A percentile compares a stretch with the other conserved stretches of the same genome.
phyloP scores from a whole-genome alignment of 139 green algal species.

The Yamagishiella unicocca region DNA sequence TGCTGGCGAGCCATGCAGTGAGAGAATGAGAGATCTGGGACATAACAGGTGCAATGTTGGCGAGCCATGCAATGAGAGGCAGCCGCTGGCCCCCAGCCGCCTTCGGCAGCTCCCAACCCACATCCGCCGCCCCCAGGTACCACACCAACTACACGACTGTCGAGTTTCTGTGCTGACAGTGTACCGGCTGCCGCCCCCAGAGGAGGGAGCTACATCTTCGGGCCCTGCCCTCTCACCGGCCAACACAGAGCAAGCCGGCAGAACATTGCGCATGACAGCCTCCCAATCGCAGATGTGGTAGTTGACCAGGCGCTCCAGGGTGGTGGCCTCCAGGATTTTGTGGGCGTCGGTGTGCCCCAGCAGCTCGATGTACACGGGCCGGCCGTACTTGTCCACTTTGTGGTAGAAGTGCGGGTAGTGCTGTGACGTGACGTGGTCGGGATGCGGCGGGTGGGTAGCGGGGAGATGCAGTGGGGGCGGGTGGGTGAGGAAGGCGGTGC shows the following conservation, averaged over 20 bases:
- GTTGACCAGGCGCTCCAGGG: conserved; percentile 56
- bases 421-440: no score
- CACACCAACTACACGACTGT: no score
- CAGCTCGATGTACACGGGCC: conserved; percentile 69
- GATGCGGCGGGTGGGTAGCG: background rate
- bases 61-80: no score
- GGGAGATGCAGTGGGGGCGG: background rate
- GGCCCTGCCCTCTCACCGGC: conserved; percentile 20
- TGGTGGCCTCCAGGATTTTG: conserved; percentile 55
- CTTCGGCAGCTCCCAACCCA: no score
- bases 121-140: no score
- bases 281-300: conserved; percentile 66
- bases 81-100: no score
- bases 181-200: no score
- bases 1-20: no score
- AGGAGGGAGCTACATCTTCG: no score
- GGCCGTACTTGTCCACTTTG: conserved; percentile 59
- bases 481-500: background rate
- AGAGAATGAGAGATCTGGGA: no score
- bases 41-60: no score
- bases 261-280: conserved; percentile 49
- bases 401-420: conserved; percentile 64
- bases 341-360: conserved; percentile 44
- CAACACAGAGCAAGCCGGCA: conserved; percentile 52
- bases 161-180: no score